Evolutionary conservation across 116 monocot genomes (phyloP).

Genomic region (Trichopus zeylanicus): DNA sequence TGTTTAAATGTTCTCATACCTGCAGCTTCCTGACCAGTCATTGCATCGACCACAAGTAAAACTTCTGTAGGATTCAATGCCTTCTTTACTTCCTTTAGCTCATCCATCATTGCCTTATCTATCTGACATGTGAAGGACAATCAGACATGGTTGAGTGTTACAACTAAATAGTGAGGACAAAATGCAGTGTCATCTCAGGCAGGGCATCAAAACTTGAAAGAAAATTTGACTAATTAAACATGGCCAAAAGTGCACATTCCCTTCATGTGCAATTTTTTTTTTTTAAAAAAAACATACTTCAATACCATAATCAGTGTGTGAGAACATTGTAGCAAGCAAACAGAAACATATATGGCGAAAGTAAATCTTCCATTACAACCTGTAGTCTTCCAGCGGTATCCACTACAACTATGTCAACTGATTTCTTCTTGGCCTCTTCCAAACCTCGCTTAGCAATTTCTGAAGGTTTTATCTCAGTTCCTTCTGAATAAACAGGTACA

Average conservation of each 20-base stretch:
- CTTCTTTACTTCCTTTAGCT: constrained; percentile 82
- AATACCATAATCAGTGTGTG: neutral
- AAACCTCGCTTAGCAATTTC: constrained; percentile 78
- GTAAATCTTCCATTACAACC: constrained; percentile 27
- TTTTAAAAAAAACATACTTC: neutral
- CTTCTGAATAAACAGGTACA: constrained; percentile 76
- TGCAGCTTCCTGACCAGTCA: constrained; percentile 99
- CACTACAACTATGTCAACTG: constrained; percentile 75
- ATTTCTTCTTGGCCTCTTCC: constrained; percentile 72
- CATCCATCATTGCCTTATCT: constrained; percentile 95
- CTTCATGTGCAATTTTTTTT: too few relatives aligned
- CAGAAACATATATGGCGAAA: neutral
- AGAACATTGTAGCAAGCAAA: neutral
- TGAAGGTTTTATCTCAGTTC: constrained; percentile 68
- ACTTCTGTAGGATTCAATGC: constrained; percentile 81
- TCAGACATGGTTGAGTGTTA: neutral
- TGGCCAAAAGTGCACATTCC: too few relatives aligned
- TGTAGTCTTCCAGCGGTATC: constrained; percentile 98
- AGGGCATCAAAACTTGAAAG: neutral
- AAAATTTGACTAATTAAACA: too few relatives aligned
- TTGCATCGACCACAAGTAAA: constrained; percentile 94
- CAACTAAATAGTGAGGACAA: neutral
- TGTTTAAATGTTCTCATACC: constrained; percentile 22
- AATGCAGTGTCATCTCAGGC: neutral
- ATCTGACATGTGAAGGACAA: constrained; percentile 40